These are phyloP conservation scores for Ophiocordyceps unilateralis DNA, from an alignment of 2,329 filamentous ascomycete genomes.

Conservation along the genomic window DNA sequence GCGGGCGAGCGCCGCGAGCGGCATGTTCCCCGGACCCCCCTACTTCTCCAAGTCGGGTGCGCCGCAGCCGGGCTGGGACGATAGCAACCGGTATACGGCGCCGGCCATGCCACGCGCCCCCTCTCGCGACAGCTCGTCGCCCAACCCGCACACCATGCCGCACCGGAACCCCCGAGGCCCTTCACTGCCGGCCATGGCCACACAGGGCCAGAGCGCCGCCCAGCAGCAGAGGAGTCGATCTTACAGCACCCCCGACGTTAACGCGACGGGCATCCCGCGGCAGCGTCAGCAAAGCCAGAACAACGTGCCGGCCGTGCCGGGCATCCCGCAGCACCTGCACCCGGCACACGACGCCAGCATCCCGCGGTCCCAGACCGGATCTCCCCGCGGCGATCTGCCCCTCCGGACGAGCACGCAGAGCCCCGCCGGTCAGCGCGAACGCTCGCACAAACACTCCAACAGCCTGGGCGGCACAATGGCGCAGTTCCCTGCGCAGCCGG, in stretches of 20 bases:
- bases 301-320: conserved; percentile 53
- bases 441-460: conserved; percentile 29
- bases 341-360: conserved; percentile 44
- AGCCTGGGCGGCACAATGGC: conserved; percentile 34
- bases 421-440: conserved; percentile 48
- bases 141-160: conserved; percentile 45
- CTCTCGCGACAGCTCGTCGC: conserved; percentile 58
- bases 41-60: conserved; percentile 53
- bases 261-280: conserved; percentile 45
- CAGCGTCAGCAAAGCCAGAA: conserved; percentile 35
- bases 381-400: conserved; percentile 52
- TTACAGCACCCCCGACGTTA: conserved; percentile 90
- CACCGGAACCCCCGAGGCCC: conserved; percentile 57
- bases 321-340: conserved; percentile 55
- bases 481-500: conserved; percentile 37
- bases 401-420: conserved; percentile 55
- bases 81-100: conserved; percentile 72
- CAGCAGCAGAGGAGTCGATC: conserved; percentile 66
- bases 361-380: conserved; percentile 67
- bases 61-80: conserved; percentile 52
- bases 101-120: conserved; percentile 68
- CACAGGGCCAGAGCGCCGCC: conserved; percentile 33
- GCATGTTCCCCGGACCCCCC: conserved; percentile 42
- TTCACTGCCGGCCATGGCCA: conserved; percentile 57
- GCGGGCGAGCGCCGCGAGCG: conserved; percentile 57